These are phyloP conservation scores for Microbotryum intermedium DNA, from an alignment of 1,284 basidiomycete species.

Conservation along the genomic window DNA sequence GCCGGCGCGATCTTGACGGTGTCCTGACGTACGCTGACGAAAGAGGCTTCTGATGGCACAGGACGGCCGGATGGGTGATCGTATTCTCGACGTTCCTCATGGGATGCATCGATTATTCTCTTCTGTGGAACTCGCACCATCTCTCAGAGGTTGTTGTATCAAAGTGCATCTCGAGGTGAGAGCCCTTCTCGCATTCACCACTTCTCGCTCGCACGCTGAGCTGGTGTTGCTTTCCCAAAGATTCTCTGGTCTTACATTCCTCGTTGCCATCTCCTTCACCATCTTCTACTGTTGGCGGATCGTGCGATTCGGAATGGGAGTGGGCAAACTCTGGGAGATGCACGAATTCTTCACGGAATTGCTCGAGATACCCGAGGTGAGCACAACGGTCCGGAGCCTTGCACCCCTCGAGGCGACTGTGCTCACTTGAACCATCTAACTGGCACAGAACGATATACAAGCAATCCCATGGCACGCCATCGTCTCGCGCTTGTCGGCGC, in stretches of 20 bases:
- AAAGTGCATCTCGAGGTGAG: constrained; percentile 70
- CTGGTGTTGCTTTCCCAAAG: constrained; percentile 34
- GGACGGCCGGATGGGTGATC: constrained; percentile 94
- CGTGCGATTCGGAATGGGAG: constrained; percentile 45
- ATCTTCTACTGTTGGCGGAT: constrained; percentile 62
- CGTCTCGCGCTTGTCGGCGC: constrained; percentile 62
- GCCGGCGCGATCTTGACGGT: not conserved
- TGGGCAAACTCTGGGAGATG: constrained; percentile 77
- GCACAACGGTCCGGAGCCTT: constrained; percentile 15
- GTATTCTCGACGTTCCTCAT: constrained; percentile 91
- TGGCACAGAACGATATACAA: constrained; percentile 80
- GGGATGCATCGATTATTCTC: constrained; percentile 86
- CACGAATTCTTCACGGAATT: constrained; percentile 68
- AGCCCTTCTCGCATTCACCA: not conserved
- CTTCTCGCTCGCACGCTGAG: not conserved
- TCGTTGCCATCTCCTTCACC: constrained; percentile 74
- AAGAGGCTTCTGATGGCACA: constrained; percentile 39
- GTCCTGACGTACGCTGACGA: not conserved
- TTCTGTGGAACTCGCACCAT: constrained; percentile 47
- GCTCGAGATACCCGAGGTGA: constrained; percentile 51
- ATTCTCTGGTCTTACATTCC: constrained; percentile 64
- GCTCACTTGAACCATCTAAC: not conserved
- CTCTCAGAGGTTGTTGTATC: constrained; percentile 71
- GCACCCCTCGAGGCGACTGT: not conserved
- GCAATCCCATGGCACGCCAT: constrained; percentile 95